phyloP scores from a whole-genome alignment of 495 filamentous ascomycete genomes.

The Astrothelium macrocarpum region DNA sequence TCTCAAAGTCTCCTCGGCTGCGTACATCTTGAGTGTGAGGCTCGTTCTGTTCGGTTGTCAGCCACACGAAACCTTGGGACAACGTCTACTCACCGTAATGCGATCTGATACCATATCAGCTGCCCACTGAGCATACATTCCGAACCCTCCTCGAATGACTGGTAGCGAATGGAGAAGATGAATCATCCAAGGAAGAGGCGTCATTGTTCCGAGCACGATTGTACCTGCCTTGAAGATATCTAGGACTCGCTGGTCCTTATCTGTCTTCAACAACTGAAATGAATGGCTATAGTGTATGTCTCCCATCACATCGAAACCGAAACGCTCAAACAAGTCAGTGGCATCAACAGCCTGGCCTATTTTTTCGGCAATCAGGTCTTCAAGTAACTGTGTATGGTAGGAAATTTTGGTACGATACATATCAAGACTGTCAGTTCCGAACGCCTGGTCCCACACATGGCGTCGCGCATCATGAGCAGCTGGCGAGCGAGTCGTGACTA shows the following conservation, averaged over 20 bases:
- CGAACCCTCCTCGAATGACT: slow-evolving; percentile 4
- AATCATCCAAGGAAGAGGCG: slow-evolving; percentile 15
- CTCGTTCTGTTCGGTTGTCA: not conserved
- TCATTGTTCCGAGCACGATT: slow-evolving; percentile 8
- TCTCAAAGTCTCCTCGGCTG: too few relatives aligned
- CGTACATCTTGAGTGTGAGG: not conserved
- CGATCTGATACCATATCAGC: not conserved
- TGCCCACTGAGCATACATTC: not conserved
- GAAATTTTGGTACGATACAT: slow-evolving; percentile 30
- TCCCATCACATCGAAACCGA: slow-evolving; percentile 33
- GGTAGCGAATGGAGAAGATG: slow-evolving; percentile 10
- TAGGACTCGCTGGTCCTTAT: slow-evolving; percentile 19
- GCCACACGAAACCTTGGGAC: not conserved
- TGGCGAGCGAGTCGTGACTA: slow-evolving; percentile 33
- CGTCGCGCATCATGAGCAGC: slow-evolving; percentile 31
- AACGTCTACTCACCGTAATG: not conserved
- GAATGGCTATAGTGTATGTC: slow-evolving; percentile 29
- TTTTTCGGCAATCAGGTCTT: slow-evolving; percentile 17
- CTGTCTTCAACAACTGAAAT: slow-evolving; percentile 25
- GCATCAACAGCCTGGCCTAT: slow-evolving; percentile 26
- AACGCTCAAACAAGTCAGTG: slow-evolving; percentile 30
- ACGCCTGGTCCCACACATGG: slow-evolving; percentile 35
- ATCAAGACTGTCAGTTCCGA: slow-evolving; percentile 24
- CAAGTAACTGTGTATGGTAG: slow-evolving; percentile 22
- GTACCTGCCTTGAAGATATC: slow-evolving; percentile 15